Percentiles rank a stretch among this genome's conserved stretches.
These are phyloP conservation scores for Lipomyces lipofer DNA, from an alignment of 805 yeast species.

Conservation along the genomic window DNA sequence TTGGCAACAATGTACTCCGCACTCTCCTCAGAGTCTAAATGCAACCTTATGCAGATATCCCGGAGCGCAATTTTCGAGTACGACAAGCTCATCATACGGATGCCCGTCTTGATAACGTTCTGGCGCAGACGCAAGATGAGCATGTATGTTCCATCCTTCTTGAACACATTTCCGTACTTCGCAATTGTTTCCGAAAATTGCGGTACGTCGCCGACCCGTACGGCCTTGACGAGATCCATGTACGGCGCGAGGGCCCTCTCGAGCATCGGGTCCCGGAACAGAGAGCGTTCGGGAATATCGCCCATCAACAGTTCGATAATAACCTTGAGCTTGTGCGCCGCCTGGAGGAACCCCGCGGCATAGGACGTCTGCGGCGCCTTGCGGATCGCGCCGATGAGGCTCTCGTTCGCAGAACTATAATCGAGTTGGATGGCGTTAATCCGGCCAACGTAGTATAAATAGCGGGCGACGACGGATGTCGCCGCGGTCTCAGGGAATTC, in stretches of 20 bases:
- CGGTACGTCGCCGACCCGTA: constrained; percentile 84
- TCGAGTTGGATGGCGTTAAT: constrained; percentile 90
- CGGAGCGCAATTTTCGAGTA: constrained; percentile 87
- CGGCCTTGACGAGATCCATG: constrained; percentile 85
- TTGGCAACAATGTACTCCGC: constrained; percentile 97
- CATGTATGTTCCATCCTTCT: constrained; percentile 77
- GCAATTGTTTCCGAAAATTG: constrained; percentile 71
- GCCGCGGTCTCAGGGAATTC: constrained; percentile 84
- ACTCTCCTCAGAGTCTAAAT: constrained; percentile 89
- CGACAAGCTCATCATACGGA: constrained; percentile 85
- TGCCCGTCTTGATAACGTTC: constrained; percentile 97
- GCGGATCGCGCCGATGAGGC: constrained; percentile 89
- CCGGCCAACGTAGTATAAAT: constrained; percentile 86
- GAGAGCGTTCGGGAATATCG: constrained; percentile 87
- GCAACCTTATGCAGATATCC: constrained; percentile 90
- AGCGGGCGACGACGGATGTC: constrained; percentile 87
- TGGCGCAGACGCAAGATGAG: constrained; percentile 88
- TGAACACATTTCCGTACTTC: constrained; percentile 60
- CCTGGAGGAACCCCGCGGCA: constrained; percentile 84
- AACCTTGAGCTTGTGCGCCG: constrained; percentile 83
- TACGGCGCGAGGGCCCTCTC: constrained; percentile 73
- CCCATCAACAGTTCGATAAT: constrained; percentile 93
- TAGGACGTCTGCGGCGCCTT: constrained; percentile 89
- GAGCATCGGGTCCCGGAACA: constrained; percentile 65
- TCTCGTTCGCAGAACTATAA: constrained; percentile 86